Conservation (phyloP, 2,329 filamentous ascomycete species). For the Cordyceps farinosa region DNA sequence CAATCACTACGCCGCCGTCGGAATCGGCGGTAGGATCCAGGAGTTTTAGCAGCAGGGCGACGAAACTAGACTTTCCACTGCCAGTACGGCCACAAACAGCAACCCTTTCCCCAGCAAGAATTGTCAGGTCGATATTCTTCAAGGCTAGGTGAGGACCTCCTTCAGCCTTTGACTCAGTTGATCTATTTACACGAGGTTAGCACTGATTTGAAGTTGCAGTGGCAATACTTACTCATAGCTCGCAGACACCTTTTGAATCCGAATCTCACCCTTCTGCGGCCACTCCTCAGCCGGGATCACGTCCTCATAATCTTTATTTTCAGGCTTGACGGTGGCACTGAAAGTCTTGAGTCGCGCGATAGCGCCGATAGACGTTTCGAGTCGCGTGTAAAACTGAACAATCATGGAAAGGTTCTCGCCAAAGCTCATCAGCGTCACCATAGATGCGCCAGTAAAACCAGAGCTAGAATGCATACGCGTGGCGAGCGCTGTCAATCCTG, state of each 20-base stretch:
- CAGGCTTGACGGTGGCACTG: conserved; percentile 18
- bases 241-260: conserved; percentile 22
- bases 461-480: conserved; percentile 36
- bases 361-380: conserved; percentile 23
- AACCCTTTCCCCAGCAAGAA: conserved; percentile 25
- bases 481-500: conserved; percentile 43
- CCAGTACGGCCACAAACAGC: conserved; percentile 10
- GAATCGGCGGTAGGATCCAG: neutral
- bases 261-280: conserved; percentile 22
- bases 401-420: conserved; percentile 26
- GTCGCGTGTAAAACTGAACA: conserved; percentile 26
- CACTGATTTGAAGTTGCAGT: neutral
- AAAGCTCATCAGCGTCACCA: conserved; percentile 37
- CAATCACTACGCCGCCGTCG: neutral
- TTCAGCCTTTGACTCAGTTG: neutral
- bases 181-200: neutral
- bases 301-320: conserved; percentile 17
- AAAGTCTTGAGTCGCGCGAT: conserved; percentile 22
- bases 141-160: conserved; percentile 21
- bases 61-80: conserved; percentile 15
- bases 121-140: conserved; percentile 26
- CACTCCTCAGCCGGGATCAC: conserved; percentile 19
- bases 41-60: conserved; percentile 10
- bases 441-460: conserved; percentile 34
- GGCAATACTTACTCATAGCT: conserved; percentile 3